A percentile compares a stretch with the other conserved stretches of the same genome.
Conservation (phyloP, 257 asterid species). For the Echites panduratus region DNA sequence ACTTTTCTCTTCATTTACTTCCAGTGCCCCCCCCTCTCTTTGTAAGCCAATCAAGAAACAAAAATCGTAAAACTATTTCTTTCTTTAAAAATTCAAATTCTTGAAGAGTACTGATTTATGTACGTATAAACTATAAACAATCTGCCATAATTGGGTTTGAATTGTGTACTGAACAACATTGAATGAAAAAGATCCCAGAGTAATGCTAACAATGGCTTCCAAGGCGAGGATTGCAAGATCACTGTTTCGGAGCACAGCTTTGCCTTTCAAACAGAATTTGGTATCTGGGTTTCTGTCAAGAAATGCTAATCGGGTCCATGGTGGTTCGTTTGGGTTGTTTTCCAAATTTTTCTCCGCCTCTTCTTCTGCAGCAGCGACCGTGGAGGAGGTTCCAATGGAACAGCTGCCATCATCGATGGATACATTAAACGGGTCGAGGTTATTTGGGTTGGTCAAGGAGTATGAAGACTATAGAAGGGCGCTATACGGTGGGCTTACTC, state of each 20-base stretch:
- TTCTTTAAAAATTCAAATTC: background rate
- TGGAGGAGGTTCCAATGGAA: too few species aligned
- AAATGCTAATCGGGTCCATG: background rate
- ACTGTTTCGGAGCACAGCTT: background rate
- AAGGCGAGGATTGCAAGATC: slow-evolving; percentile 14
- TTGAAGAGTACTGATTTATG: background rate
- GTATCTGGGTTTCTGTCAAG: background rate
- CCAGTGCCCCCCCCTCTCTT: too few species aligned
- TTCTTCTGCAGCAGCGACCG: slow-evolving; percentile 17
- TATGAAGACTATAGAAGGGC: slow-evolving; percentile 89
- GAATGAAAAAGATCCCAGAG: background rate
- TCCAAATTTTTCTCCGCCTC: slow-evolving; percentile 19
- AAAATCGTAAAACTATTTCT: background rate
- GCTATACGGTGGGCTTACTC: slow-evolving; percentile 85
- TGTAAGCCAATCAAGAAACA: background rate
- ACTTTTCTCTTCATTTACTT: too few species aligned
- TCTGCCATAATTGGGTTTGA: background rate
- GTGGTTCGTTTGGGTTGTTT: slow-evolving; percentile 8
- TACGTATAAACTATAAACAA: background rate
- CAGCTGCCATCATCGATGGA: slow-evolving; percentile 15
- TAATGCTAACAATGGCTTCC: background rate
- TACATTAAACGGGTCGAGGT: slow-evolving; percentile 17
- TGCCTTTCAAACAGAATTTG: background rate
- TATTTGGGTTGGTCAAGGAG: slow-evolving; percentile 62
- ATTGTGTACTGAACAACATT: background rate